Percentiles rank a stretch among this genome's conserved stretches.
phyloP scores from a whole-genome alignment of 2,329 filamentous ascomycete genomes.

The Colletotrichum gigasporum region DNA sequence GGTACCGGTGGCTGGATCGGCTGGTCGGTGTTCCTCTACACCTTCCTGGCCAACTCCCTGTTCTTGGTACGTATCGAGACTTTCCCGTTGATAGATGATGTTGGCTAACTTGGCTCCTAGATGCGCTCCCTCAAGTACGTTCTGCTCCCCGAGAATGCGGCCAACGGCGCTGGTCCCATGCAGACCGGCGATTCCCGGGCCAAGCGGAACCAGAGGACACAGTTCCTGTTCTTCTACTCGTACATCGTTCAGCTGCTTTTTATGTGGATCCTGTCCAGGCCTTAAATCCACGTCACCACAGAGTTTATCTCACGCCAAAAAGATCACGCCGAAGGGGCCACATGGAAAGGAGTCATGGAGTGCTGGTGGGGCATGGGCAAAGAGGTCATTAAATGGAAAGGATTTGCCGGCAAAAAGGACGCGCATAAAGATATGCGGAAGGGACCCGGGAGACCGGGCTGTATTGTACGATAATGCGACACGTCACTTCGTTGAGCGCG shows the following conservation, averaged over 20 bases:
- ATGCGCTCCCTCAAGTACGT: conserved; percentile 97
- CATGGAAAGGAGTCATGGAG: not conserved
- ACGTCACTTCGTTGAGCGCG: conserved; percentile 11
- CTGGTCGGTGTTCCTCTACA: conserved; percentile 91
- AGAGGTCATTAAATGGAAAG: not conserved
- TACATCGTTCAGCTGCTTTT: conserved; percentile 94
- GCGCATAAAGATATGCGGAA: not conserved
- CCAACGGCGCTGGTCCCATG: conserved; percentile 71
- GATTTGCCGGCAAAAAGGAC: not conserved
- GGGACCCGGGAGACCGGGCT: not conserved
- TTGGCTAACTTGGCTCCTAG: conserved; percentile 53
- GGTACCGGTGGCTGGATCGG: conserved; percentile 89
- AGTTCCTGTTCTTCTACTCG: conserved; percentile 93
- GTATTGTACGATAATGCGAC: conserved; percentile 23
- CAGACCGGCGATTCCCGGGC: conserved; percentile 76
- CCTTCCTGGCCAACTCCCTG: conserved; percentile 92
- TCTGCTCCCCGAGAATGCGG: conserved; percentile 83
- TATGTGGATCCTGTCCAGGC: conserved; percentile 79
- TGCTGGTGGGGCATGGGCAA: not conserved
- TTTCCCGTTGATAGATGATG: not conserved
- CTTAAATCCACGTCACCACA: conserved; percentile 37
- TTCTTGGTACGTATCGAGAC: conserved; percentile 77
- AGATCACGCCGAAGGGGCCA: not conserved
- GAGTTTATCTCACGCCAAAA: not conserved
- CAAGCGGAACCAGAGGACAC: conserved; percentile 87